Base-by-base conservation (phyloP, 169 alveolate genomes). In the Eimeria tenella region DNA sequence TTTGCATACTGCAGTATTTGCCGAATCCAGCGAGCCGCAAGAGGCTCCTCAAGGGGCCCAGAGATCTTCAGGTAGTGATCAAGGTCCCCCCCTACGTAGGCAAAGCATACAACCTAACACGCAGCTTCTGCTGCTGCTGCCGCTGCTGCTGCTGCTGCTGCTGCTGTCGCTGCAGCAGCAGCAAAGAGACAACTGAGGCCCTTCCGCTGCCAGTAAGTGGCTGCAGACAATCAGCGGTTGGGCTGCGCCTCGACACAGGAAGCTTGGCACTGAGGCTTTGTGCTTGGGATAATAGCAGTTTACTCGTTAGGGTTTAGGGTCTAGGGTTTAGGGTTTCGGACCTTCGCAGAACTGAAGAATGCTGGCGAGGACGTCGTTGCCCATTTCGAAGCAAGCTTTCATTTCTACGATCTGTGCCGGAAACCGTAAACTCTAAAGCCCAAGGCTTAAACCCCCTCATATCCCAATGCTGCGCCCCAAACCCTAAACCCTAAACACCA, bases 301-400 rank as follows among this genome's bases (percentile, higher is more conserved):
- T 2, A 31, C 42, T 31, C 42, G 42, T 31, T 31, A 31, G 42
- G 42, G 42, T 31, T 65, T 65, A 65, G 58, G 82, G 82, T 23
- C 7, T 73, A 21, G 55, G 19, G 82, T 2, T 21, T 49, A n/a
- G 70, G 56, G 15, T 55, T 8, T 81, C 19, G 42, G 62, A 88
- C 97, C 98, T 62, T 96, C 98, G 82, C 98, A 97, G 50, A 97
- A 94, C 93, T 97, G 98, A 81, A 97, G 96, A 53, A 97, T 97
- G 50, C 98, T 97, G 60, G 98, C 98, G 56, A 97, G 96, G 90
- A 97, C 95, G 94, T 96, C 96, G 90, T 97, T 87, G 19, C 97
- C 98, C 97, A 97, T 97, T 75, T 97, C 98, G 86, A 97, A 97
- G 95, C 98, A 97, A 49, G 97, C 98, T 93, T 97, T 97, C 98